Conservation (phyloP, 768 basidiomycete genomes). For the Strobilomyces confusus region DNA sequence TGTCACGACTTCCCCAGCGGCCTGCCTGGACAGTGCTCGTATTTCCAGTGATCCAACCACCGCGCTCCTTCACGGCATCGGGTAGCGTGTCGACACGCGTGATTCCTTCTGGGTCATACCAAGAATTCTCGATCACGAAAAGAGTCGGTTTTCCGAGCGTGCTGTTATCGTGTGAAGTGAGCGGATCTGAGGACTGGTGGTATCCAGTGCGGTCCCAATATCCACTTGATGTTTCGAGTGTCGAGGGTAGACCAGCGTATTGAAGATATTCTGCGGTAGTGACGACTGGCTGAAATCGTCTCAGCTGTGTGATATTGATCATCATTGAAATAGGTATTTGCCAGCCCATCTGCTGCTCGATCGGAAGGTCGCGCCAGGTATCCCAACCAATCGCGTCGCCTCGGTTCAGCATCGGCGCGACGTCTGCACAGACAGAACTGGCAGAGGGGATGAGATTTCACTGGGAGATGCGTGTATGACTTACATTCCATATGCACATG, state of each 20-base stretch:
- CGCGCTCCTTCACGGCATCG: conserved; percentile 22
- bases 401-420: conserved; percentile 40
- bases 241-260: conserved; percentile 30
- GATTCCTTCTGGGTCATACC: conserved; percentile 36
- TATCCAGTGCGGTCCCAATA: conserved; percentile 34
- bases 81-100: conserved; percentile 36
- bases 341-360: conserved; percentile 32
- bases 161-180: conserved; percentile 13
- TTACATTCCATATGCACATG: conserved; percentile 38
- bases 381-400: conserved; percentile 37
- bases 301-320: conserved; percentile 39
- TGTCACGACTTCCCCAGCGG: conserved; percentile 11
- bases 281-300: conserved; percentile 33
- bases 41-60: conserved; percentile 22
- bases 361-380: conserved; percentile 36
- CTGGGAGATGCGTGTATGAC: conserved; percentile 3
- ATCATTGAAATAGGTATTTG: conserved; percentile 33
- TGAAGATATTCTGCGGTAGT: conserved; percentile 38
- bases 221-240: conserved; percentile 35
- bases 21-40: conserved; percentile 10
- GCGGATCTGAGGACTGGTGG: conserved; percentile 17
- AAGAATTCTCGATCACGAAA: conserved; percentile 36
- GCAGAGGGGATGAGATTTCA: background rate
- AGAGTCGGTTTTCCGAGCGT: conserved; percentile 19
- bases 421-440: conserved; percentile 35